Base-by-base conservation (phyloP, 441 rosid genomes). In the Gossypium lobatum region DNA sequence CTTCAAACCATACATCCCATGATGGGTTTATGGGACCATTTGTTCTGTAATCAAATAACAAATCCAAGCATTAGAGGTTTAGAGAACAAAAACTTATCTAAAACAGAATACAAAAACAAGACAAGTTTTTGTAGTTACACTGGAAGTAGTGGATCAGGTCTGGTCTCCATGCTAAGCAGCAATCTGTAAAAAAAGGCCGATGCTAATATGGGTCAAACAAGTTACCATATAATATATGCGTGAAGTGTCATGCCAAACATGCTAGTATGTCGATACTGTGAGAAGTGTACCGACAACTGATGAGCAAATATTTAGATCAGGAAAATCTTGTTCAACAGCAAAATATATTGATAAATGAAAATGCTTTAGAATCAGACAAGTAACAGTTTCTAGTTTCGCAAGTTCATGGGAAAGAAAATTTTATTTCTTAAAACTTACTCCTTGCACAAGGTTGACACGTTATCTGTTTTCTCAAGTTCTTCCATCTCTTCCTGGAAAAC, bases 1-100 rank as follows among this genome's bases (percentile, higher is more conserved):
- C 85, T 79, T 93, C 93, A 78, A 93, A 93, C 97, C 97, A 93
- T 72, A 92, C 80, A 58, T 93, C 96, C 93, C 97, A 93, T 69
- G 58, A 50, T 2, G 88, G 77, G 81, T 93, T 83, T 57, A 81
- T 65, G 37, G 92, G 90, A 64, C 92, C 93, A 68, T 26, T 84
- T 55, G 93, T 93, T 81, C 97, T 93, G 95, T 23, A 75, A 77
- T 71, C 62, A n/a, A 62, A 54, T 60, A 37, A 61, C 4, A 45
- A 65, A 64, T 53, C 8, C 52, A 34, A 45, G 39, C 62, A 70
- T 71, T 66, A 54, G 55, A 64, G 31, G 76, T 52, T 54, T 16
- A 58, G 25, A 73, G 14, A 57, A 45, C 64, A 65, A 74, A 65
- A 75, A 59, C 16, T 54, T 4, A 45, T 63, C 6, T n/a, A 59